Evolutionary conservation across 805 yeast species (phyloP).

Genomic region (Yarrowia osloensis): DNA sequence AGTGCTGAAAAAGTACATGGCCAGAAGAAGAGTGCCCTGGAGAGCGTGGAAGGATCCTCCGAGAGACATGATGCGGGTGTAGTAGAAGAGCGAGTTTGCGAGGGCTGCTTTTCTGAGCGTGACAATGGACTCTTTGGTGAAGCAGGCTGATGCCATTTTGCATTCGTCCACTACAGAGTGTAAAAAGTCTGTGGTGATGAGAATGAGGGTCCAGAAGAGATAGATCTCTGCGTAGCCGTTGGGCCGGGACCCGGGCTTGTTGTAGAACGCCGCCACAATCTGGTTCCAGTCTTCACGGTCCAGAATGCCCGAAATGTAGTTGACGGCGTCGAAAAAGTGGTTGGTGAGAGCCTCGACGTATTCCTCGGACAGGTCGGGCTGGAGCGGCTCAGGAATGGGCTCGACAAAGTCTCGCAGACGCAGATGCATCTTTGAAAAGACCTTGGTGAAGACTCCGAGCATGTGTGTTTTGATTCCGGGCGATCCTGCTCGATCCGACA

Average conservation of each 20-base stretch:
- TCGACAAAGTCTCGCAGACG: constrained; percentile 24
- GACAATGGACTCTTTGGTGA: not conserved
- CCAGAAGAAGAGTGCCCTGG: constrained; percentile 52
- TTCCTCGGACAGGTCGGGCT: not conserved
- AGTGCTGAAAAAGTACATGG: constrained; percentile 43
- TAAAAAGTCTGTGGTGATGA: constrained; percentile 4
- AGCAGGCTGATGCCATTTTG: not conserved
- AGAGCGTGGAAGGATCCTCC: constrained; percentile 56
- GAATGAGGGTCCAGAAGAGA: constrained; percentile 18
- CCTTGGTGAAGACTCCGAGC: constrained; percentile 21
- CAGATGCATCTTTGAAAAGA: constrained; percentile 14
- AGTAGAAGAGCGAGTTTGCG: constrained; percentile 53
- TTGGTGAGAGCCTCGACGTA: not conserved
- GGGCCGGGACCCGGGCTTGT: constrained; percentile 2
- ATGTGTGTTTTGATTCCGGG: constrained; percentile 16
- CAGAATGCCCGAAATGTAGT: constrained; percentile 6
- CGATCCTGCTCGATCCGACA: constrained; percentile 35
- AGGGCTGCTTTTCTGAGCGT: constrained; percentile 31
- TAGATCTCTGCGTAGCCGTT: constrained; percentile 20
- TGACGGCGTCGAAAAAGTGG: constrained; percentile 13
- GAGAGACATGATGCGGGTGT: constrained; percentile 51
- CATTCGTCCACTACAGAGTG: not conserved
- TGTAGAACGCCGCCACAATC: not conserved
- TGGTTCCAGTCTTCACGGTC: constrained; percentile 23
- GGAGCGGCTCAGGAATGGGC: constrained; percentile 25